Evolutionary conservation across 345 rosid species (phyloP), one percentile per base, ranked within the genome.

Genomic region (Citrus maxima): DNA sequence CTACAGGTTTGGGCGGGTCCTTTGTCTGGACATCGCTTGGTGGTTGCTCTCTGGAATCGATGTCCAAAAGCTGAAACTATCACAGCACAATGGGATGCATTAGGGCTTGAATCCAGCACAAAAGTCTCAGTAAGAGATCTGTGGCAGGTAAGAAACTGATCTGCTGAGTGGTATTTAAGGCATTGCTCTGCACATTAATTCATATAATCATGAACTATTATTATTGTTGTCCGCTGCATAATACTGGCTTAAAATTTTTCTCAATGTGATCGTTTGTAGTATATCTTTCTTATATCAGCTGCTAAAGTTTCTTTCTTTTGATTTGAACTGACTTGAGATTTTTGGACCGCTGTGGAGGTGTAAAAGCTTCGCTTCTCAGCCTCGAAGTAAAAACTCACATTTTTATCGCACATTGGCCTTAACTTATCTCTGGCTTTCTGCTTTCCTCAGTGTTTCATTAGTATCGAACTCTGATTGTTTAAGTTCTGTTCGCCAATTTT

Each of bases 1-100:
- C 74, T 78, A 4, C 87, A 95, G 98, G 89, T 96, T 71, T 96
- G 99, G 99, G 94, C 94, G 27, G 98, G 99, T 40, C 98, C 99
- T n/a, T 86, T 96, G 80, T 82, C 93, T 27, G 93, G 82, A 71
- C 81, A 88, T 67, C 94, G 94, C 30, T 72, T 96, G 86, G 97
- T 77, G 28, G 92, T 96, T 71, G 97, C 86, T 77, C 86, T 94
- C 56, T 96, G 99, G 98, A 96, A 96, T 85, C 92, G 97, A 49
- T 94, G 99, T 82, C 79, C 86, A 24, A 70, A 86, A 67, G 83
- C 89, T 77, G 90, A 89, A 69, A 90, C 86, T 24, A 89, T 96
- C 68, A 89, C 93, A 12, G 97, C 93, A 63, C 34, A 25, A 56
- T 96, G 98, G 98, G 87, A 89, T 30, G 80, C 72, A 21, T 85